A percentile compares a stretch with the other conserved stretches of the same genome.
These are phyloP conservation scores for Daldinia eschscholtzii DNA, from an alignment of 2,329 filamentous ascomycete genomes.

Conservation along the genomic window DNA sequence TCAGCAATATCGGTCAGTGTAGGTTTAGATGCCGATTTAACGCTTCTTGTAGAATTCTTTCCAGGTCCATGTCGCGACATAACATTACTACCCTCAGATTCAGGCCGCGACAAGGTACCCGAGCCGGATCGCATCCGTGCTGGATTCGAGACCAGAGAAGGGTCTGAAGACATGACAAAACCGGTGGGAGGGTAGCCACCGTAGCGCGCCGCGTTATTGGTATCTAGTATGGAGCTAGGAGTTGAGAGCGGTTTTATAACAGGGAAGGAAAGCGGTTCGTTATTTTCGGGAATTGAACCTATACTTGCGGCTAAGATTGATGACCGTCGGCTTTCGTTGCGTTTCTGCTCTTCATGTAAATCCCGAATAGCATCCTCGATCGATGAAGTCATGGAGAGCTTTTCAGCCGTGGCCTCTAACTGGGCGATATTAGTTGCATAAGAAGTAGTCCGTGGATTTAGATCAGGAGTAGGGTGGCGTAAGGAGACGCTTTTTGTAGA, in stretches of 20 bases:
- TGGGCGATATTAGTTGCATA: conserved; percentile 77
- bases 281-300: conserved; percentile 52
- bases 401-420: conserved; percentile 81
- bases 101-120: conserved; percentile 59
- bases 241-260: conserved; percentile 62
- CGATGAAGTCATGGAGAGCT: conserved; percentile 78
- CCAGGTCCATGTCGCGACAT: conserved; percentile 67
- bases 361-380: conserved; percentile 83
- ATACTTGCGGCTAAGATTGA: conserved; percentile 68
- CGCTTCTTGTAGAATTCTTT: conserved; percentile 66
- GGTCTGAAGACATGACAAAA: conserved; percentile 75
- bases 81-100: conserved; percentile 56
- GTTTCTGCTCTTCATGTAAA: conserved; percentile 77
- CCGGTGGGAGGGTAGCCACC: conserved; percentile 78
- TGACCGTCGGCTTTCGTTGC: conserved; percentile 74
- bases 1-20: conserved; percentile 70
- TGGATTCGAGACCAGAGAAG: conserved; percentile 68
- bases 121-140: conserved; percentile 67
- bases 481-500: conserved; percentile 61
- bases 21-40: conserved; percentile 61
- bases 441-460: conserved; percentile 71
- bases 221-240: conserved; percentile 74
- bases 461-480: conserved; percentile 72
- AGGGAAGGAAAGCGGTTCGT: conserved; percentile 52
- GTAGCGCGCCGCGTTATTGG: conserved; percentile 74